These are phyloP conservation scores for Neofusicoccum umdonicola DNA, from an alignment of 2,329 filamentous ascomycete genomes.

Conservation along the genomic window DNA sequence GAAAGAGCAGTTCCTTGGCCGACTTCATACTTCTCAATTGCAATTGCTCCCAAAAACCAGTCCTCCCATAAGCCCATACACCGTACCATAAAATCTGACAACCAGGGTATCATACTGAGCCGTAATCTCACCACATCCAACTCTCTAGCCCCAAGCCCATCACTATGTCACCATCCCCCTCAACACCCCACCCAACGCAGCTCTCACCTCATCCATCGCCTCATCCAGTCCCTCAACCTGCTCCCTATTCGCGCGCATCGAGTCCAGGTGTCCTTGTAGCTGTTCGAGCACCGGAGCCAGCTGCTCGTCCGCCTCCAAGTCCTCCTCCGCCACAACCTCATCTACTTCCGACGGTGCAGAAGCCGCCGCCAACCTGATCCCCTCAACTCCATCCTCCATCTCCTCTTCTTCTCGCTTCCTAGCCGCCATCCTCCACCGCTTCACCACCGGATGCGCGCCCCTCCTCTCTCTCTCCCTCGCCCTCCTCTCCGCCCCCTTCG, in stretches of 20 bases:
- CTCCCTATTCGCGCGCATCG: constrained; percentile 37
- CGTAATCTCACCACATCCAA: too few species aligned
- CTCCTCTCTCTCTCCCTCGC: constrained; percentile 46
- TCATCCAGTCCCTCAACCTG: constrained; percentile 36
- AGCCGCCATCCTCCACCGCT: neutral
- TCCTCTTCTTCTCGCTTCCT: neutral
- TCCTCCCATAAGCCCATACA: too few species aligned
- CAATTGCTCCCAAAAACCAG: too few species aligned
- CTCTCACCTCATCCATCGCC: constrained; percentile 29
- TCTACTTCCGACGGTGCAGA: too few species aligned
- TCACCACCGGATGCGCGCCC: constrained; percentile 20
- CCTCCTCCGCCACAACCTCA: neutral
- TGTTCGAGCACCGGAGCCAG: constrained; percentile 36
- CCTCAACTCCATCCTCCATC: constrained; percentile 29
- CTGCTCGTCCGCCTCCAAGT: constrained; percentile 24
- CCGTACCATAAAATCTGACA: too few species aligned
- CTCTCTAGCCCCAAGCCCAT: constrained; percentile 27
- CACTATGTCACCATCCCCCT: constrained; percentile 30
- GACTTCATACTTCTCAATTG: too few species aligned
- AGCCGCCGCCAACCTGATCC: constrained; percentile 16
- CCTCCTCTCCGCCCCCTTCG: constrained; percentile 52
- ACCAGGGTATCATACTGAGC: too few species aligned
- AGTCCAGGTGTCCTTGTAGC: constrained; percentile 38
- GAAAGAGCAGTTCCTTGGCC: too few species aligned
- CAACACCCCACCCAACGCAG: constrained; percentile 35